Evolutionary conservation across 2,329 filamentous ascomycete species (phyloP).

Genomic region (Beauveria rudraprayagi): DNA sequence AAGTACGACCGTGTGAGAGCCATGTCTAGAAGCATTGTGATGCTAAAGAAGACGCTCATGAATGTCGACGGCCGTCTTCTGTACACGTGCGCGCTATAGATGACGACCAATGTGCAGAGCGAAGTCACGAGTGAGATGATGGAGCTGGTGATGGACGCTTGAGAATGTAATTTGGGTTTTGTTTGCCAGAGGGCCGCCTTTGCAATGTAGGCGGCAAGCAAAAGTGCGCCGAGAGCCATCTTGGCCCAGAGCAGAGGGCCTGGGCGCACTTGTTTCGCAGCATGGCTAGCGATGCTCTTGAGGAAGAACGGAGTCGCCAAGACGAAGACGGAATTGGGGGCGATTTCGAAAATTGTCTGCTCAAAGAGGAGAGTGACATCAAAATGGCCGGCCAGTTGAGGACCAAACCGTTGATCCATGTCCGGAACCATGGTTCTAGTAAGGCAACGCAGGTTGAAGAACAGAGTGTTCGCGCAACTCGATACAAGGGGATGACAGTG

Average conservation of each 20-base stretch:
- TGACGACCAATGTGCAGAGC: not conserved
- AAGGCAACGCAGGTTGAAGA: too few species aligned
- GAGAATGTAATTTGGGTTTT: not conserved
- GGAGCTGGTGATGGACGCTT: not conserved
- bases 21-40: not conserved
- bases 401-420: not conserved
- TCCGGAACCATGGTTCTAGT: not conserved
- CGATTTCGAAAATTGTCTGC: not conserved
- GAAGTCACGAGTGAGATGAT: not conserved
- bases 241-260: not conserved
- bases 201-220: not conserved
- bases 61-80: not conserved
- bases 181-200: not conserved
- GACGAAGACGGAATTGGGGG: not conserved
- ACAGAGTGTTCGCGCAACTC: too few species aligned
- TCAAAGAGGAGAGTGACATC: not conserved
- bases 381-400: not conserved
- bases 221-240: not conserved
- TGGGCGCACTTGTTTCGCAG: not conserved
- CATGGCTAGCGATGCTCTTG: not conserved
- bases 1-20: not conserved
- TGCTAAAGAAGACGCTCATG: not conserved
- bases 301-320: not conserved
- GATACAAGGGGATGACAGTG: too few species aligned
- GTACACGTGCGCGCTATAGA: not conserved